Evolutionary conservation across 1,284 basidiomycete species (phyloP).

Genomic region (Porodaedalea pini): DNA sequence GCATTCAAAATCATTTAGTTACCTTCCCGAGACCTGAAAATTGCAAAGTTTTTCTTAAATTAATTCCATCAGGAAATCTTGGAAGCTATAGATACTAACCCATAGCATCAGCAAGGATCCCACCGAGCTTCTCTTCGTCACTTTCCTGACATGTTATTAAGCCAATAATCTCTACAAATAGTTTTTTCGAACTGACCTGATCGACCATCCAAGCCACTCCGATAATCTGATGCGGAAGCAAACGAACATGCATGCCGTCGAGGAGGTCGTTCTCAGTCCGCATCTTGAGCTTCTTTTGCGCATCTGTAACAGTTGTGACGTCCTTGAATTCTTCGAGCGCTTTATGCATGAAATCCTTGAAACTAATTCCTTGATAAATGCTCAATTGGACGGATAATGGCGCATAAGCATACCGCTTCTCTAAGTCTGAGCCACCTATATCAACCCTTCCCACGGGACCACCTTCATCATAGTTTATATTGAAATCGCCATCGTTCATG

Average conservation of each 20-base stretch:
- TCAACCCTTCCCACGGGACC: not conserved
- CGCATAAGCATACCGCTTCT: not conserved
- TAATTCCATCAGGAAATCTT: conserved; percentile 36
- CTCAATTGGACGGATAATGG: not conserved
- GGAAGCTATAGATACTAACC: conserved; percentile 30
- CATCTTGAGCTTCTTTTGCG: conserved; percentile 23
- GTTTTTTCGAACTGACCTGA: conserved; percentile 1
- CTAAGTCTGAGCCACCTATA: not conserved
- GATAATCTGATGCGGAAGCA: conserved; percentile 69
- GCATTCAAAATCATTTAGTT: conserved; percentile 13
- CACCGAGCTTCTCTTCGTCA: conserved; percentile 29
- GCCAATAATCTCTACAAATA: not conserved
- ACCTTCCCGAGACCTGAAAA: conserved; percentile 59
- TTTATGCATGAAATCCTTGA: conserved; percentile 21
- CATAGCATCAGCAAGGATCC: conserved; percentile 26
- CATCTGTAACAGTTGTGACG: conserved; percentile 22
- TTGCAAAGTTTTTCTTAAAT: conserved; percentile 32
- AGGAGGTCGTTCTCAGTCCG: conserved; percentile 42
- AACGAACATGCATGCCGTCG: conserved; percentile 59
- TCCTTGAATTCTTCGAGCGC: conserved; percentile 24
- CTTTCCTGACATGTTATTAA: not conserved
- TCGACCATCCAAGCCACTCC: conserved; percentile 57
- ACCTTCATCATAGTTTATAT: conserved; percentile 12
- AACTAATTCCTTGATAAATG: conserved; percentile 4
- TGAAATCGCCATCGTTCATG: not conserved